Evolutionary conservation across 495 filamentous ascomycete genomes (phyloP).

Genomic region (Penicillium manginii): DNA sequence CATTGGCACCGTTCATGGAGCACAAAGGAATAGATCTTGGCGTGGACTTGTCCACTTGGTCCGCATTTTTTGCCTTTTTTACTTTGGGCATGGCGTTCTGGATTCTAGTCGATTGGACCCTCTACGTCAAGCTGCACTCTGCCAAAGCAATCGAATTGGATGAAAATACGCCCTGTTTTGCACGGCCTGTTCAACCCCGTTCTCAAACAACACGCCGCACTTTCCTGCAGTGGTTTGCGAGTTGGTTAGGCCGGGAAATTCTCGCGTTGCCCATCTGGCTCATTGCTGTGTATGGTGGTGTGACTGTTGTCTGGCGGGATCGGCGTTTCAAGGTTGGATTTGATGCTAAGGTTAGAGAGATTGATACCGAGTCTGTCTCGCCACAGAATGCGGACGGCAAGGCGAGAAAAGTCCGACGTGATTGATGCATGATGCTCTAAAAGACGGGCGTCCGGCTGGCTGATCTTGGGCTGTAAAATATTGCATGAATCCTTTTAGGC

Average conservation of each 20-base stretch:
- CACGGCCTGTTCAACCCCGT: constrained; percentile 42
- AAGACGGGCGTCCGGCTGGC: background rate
- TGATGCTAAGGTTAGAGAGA: constrained; percentile 77
- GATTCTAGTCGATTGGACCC: constrained; percentile 72
- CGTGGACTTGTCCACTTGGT: constrained; percentile 61
- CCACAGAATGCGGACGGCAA: constrained; percentile 10
- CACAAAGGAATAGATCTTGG: constrained; percentile 53
- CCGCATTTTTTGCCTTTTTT: constrained; percentile 67
- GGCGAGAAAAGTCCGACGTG: constrained; percentile 30
- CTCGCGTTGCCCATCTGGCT: constrained; percentile 87
- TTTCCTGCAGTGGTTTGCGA: constrained; percentile 72
- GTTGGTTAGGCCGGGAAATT: constrained; percentile 84
- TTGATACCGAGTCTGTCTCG: constrained; percentile 26
- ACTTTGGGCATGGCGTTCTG: constrained; percentile 66
- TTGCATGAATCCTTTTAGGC: background rate
- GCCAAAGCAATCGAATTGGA: constrained; percentile 71
- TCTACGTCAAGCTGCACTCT: constrained; percentile 75
- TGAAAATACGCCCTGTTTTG: constrained; percentile 73
- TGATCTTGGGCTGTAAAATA: background rate
- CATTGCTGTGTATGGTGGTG: constrained; percentile 81
- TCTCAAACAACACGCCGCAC: constrained; percentile 46
- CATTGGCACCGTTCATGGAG: constrained; percentile 62
- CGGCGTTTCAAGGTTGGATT: constrained; percentile 76
- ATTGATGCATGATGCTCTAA: constrained; percentile 20
- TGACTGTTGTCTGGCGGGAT: constrained; percentile 85